Evolutionary conservation across 345 rosid species (phyloP).

Genomic region (Pistacia atlantica): DNA sequence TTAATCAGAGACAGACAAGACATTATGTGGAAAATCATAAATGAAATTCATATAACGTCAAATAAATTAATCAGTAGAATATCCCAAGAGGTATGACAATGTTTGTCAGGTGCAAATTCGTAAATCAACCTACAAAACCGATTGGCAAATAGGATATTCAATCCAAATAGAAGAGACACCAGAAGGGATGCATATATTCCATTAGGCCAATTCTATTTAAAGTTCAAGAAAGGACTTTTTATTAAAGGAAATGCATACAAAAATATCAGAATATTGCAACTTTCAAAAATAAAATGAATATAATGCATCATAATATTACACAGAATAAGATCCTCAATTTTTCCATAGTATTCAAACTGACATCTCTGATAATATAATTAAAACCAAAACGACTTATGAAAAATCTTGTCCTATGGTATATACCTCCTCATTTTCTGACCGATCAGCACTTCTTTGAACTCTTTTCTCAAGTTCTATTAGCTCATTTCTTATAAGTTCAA

Average conservation of each 20-base stretch:
- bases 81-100: background rate
- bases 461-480: constrained; percentile 92
- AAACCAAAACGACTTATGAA: background rate
- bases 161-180: background rate
- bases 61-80: background rate
- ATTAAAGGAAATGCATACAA: too few relatives aligned
- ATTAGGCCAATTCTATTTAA: background rate
- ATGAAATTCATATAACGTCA: background rate
- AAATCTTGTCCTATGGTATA: constrained; percentile 5
- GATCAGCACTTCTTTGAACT: constrained; percentile 73
- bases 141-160: background rate
- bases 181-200: background rate
- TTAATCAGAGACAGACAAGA: background rate
- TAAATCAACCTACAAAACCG: background rate
- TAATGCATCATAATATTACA: background rate
- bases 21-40: background rate
- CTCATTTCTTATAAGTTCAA: constrained; percentile 80
- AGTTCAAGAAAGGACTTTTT: too few relatives aligned
- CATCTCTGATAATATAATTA: background rate
- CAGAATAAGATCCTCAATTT: too few relatives aligned
- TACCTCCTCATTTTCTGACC: constrained; percentile 71
- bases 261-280: background rate
- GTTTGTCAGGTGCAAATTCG: constrained; percentile 3
- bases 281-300: background rate
- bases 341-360: background rate